Base-by-base conservation (phyloP, 2,329 filamentous ascomycete species). In the Talaromyces marneffei region DNA sequence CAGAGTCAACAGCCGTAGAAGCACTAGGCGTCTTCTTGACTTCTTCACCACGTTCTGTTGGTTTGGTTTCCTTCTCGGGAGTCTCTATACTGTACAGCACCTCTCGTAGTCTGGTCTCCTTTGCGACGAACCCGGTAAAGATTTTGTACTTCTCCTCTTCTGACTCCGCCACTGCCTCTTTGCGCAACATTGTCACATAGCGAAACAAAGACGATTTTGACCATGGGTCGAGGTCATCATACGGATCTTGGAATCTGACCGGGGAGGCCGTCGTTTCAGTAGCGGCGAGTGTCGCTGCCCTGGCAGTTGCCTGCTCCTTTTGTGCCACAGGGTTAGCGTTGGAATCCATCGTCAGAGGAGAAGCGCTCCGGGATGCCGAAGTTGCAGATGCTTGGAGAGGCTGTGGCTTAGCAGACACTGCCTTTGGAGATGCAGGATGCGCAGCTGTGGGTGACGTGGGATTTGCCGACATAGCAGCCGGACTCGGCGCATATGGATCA, bases 191-290 rank as follows among this genome's bases (percentile, higher is more conserved):
- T 3, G 75, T 73, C 31, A 83, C 78, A 66, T 80, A 85, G 44
- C 82, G 75, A 55, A 81, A 78, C 53, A 85, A 68, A 27, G 83
- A 85, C 2, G 81, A 80, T 65, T 78, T 80, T 65, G 80, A 84
- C 80, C 83, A 84, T 2, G 81, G 79, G 63, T 83, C 80, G n/a
- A 85, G 73, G 65, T 83, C 82, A 25, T 75, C 77, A 62, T 79
- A 79, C 4, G 80, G 79, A 65, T 83, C 78, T 23, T 56, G 75
- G 61, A 59, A 42, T 40, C 67, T 70, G 16, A 65, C 53, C 29
- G 64, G 55, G 14, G 61, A 39, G 2, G 33, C 39, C 23, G 46
- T 53, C 42, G 25, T 39, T 57, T 65, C 62, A 29, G n/a, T 57
- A 52, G 64, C 65, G 33, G 39, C 40, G 39, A 35, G 53, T 25